Conservation (phyloP, 2,329 filamentous ascomycete genomes). For the Penicillium sp. region DNA sequence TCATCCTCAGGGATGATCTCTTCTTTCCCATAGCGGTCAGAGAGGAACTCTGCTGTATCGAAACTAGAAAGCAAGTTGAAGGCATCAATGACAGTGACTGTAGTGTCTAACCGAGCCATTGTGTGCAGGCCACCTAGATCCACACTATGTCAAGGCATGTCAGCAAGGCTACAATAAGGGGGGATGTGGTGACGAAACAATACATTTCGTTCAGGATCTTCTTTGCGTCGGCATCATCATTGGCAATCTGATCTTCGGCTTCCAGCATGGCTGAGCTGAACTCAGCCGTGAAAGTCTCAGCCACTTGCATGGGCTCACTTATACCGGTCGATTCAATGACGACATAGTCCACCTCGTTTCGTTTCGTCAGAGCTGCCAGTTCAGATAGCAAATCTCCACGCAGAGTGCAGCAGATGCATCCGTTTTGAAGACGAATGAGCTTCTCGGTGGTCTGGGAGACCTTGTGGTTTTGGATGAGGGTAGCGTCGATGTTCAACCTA, state of each 20-base stretch:
- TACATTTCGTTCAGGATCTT: slow-evolving; percentile 49
- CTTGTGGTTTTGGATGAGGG: slow-evolving; percentile 57
- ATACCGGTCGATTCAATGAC: slow-evolving; percentile 70
- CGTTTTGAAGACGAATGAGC: slow-evolving; percentile 66
- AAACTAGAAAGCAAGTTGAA: slow-evolving; percentile 72
- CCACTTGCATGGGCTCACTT: slow-evolving; percentile 70
- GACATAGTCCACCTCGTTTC: slow-evolving; percentile 66
- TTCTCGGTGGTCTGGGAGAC: slow-evolving; percentile 61
- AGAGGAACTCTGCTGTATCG: slow-evolving; percentile 65
- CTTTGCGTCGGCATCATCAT: slow-evolving; percentile 42
- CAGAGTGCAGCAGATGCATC: slow-evolving; percentile 74
- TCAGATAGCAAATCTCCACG: slow-evolving; percentile 69
- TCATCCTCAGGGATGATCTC: slow-evolving; percentile 67
- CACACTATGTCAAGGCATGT: slow-evolving; percentile 33
- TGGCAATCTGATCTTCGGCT: slow-evolving; percentile 47
- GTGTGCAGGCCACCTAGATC: slow-evolving; percentile 63
- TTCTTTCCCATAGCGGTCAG: slow-evolving; percentile 57
- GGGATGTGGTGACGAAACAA: slow-evolving; percentile 11
- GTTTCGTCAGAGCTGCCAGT: slow-evolving; percentile 61
- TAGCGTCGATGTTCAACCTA: slow-evolving; percentile 64
- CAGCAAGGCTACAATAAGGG: slow-evolving; percentile 10
- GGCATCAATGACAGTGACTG: slow-evolving; percentile 69
- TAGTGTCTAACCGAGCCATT: slow-evolving; percentile 66
- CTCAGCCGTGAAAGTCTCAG: slow-evolving; percentile 66
- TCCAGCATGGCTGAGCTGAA: slow-evolving; percentile 50